These are phyloP conservation scores for Tripterygium wilfordii DNA, from an alignment of 177 flowering plant genomes.

Conservation along the genomic window DNA sequence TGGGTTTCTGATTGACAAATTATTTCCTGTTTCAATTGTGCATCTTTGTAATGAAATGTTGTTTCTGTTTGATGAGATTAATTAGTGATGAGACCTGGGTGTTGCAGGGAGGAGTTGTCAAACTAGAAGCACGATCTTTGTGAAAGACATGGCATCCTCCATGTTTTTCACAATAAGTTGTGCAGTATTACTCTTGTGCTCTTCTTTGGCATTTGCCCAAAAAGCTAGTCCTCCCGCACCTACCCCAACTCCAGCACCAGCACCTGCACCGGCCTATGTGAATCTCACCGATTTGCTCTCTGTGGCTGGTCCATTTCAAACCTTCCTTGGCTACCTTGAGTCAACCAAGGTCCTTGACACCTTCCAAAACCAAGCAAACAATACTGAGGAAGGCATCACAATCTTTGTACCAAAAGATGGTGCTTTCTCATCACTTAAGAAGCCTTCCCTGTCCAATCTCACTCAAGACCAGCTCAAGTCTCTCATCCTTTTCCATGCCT, in stretches of 20 bases:
- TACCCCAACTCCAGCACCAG: conserved; percentile 54
- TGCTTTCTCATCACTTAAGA: conserved; percentile 67
- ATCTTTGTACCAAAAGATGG: conserved; percentile 80
- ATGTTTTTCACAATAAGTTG: not conserved
- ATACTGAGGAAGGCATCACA: conserved; percentile 78
- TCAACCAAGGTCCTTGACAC: conserved; percentile 72
- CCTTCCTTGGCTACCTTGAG: conserved; percentile 54
- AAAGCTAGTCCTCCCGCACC: conserved; percentile 26
- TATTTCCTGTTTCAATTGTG: too few species aligned
- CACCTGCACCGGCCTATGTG: conserved; percentile 62
- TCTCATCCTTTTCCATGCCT: conserved; percentile 65
- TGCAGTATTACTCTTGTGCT: conserved; percentile 2
- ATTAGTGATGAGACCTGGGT: too few species aligned
- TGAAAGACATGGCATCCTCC: too few species aligned
- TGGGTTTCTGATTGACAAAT: too few species aligned
- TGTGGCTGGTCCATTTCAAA: conserved; percentile 84
- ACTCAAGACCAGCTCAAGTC: conserved; percentile 66
- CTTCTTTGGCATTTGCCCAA: conserved; percentile 30
- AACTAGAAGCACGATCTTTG: too few species aligned
- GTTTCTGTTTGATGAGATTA: too few species aligned
- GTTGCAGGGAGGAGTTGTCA: too few species aligned
- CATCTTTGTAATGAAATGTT: too few species aligned
- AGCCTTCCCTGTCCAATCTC: conserved; percentile 64
- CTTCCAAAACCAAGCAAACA: conserved; percentile 86
- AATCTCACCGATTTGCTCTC: conserved; percentile 71